phyloP scores from a whole-genome alignment of 306 rosid genomes.

The Fragaria vesca region DNA sequence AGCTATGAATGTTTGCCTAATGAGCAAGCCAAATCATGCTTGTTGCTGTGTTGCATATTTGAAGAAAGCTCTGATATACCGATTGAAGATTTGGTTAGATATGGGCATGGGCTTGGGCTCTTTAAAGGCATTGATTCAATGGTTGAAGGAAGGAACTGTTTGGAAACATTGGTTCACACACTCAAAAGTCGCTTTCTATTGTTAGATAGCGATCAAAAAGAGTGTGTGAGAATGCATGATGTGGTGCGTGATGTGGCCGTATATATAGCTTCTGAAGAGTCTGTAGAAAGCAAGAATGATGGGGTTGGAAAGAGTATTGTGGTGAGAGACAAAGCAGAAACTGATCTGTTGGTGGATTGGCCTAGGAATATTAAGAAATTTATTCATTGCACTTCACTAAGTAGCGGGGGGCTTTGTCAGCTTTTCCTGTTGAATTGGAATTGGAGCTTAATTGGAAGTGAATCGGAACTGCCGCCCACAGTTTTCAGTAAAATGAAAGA shows the following conservation, averaged over 20 bases:
- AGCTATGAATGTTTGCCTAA: background rate
- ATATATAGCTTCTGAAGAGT: background rate
- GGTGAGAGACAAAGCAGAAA: background rate
- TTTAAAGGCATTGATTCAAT: background rate
- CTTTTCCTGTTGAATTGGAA: background rate
- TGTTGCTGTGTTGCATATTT: background rate
- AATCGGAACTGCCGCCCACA: background rate
- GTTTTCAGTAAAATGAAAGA: background rate
- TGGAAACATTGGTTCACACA: background rate
- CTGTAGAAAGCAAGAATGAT: too few species aligned
- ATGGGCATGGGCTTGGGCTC: background rate
- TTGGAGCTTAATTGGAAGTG: too few species aligned
- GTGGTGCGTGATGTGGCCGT: background rate
- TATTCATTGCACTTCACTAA: background rate
- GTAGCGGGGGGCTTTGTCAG: background rate
- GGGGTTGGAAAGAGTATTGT: background rate
- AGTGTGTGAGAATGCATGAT: conserved; percentile 5
- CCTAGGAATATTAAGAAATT: background rate
- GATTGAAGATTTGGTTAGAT: background rate
- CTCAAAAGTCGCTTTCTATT: background rate
- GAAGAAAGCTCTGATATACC: background rate
- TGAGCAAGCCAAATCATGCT: background rate
- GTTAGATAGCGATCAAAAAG: background rate
- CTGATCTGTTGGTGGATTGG: background rate
- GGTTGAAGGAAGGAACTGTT: background rate